These are phyloP conservation scores for Lactarius hengduanensis DNA, from an alignment of 768 basidiomycete genomes.

Conservation along the genomic window DNA sequence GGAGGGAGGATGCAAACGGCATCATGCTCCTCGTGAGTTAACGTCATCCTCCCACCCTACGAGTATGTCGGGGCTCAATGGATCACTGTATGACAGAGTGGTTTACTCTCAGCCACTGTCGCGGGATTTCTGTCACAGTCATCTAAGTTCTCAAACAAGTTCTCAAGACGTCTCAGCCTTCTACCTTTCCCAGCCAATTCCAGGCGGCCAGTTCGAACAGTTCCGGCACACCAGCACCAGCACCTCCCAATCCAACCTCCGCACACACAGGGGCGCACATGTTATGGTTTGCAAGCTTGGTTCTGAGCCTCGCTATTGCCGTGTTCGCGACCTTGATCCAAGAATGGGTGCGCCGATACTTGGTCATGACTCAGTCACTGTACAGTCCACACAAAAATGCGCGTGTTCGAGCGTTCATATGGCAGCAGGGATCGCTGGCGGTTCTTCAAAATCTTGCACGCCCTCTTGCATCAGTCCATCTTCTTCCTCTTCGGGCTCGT, in stretches of 20 bases:
- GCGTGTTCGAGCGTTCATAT: background rate
- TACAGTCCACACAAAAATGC: background rate
- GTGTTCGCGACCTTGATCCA: constrained; percentile 1
- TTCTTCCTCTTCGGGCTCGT: constrained; percentile 10
- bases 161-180: constrained; percentile 16
- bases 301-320: background rate
- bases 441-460: background rate
- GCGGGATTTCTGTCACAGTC: constrained; percentile 9
- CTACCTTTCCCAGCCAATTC: constrained; percentile 5
- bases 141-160: background rate
- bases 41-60: too few relatives aligned
- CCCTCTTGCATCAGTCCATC: constrained; percentile 9
- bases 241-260: background rate
- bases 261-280: background rate
- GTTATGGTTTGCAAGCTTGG: background rate
- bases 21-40: constrained; percentile 11
- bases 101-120: constrained; percentile 12
- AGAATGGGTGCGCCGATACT: constrained; percentile 4
- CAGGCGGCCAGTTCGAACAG: background rate
- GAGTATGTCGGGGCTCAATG: background rate
- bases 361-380: constrained; percentile 1
- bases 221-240: too few relatives aligned
- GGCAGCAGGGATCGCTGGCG: background rate
- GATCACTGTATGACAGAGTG: background rate
- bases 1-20: constrained; percentile 12